phyloP scores from a whole-genome alignment of 2,329 filamentous ascomycete genomes.

The Nigrograna mackinnonii region DNA sequence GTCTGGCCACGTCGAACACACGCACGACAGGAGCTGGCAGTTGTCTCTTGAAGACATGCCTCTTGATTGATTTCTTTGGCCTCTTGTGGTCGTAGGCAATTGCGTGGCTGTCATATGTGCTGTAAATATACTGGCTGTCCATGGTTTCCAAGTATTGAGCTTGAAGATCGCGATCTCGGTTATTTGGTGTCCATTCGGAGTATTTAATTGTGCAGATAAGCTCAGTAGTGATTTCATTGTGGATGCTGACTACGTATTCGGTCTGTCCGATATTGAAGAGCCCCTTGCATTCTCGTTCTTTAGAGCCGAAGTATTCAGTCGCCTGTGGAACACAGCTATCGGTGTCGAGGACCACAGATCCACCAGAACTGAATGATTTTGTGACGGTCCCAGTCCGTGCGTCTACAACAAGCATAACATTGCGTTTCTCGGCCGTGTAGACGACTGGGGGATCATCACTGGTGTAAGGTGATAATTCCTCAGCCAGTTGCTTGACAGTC shows the following conservation, averaged over 20 bases:
- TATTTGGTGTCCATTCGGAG: conserved; percentile 94
- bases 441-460: conserved; percentile 74
- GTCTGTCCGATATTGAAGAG: conserved; percentile 81
- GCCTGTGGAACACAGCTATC: conserved; percentile 73
- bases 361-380: conserved; percentile 80
- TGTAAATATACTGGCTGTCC: conserved; percentile 88
- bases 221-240: conserved; percentile 71
- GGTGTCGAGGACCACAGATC: conserved; percentile 68
- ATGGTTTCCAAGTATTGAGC: conserved; percentile 79
- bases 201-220: conserved; percentile 89
- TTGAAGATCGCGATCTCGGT: conserved; percentile 83
- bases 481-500: conserved; percentile 86
- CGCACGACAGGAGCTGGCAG: conserved; percentile 79
- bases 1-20: conserved; percentile 85
- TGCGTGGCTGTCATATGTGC: conserved; percentile 80
- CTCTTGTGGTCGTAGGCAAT: conserved; percentile 75
- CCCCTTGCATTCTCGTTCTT: conserved; percentile 69
- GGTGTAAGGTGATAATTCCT: conserved; percentile 76
- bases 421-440: conserved; percentile 91
- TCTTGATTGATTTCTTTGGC: conserved; percentile 31
- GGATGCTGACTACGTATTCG: conserved; percentile 88
- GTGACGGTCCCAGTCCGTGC: conserved; percentile 81
- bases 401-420: conserved; percentile 85
- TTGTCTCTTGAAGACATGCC: conserved; percentile 53
- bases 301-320: conserved; percentile 56